Evolutionary conservation across 2,329 filamentous ascomycete genomes (phyloP).

Genomic region (Sarocladium strictum): DNA sequence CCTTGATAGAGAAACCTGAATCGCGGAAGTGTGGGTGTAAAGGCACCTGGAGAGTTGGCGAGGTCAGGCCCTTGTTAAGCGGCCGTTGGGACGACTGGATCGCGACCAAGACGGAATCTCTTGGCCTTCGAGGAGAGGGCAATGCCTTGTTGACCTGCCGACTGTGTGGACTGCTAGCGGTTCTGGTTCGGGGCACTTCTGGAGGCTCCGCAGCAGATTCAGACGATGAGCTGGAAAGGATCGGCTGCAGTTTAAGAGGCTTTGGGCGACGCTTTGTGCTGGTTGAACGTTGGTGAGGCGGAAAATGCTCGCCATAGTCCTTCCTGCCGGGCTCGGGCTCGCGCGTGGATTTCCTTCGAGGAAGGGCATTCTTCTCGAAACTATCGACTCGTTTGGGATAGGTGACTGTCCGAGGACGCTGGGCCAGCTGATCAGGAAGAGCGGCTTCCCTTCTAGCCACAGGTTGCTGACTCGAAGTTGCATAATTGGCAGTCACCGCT

Average conservation of each 20-base stretch:
- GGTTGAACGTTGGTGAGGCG: no score
- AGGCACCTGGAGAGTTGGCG: neutral
- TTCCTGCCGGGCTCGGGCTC: neutral
- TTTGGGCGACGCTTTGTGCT: conserved; percentile 1
- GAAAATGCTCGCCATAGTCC: neutral
- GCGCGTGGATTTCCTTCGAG: neutral
- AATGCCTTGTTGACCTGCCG: neutral
- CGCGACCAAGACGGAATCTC: neutral
- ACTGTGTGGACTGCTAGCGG: neutral
- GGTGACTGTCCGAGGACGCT: conserved; percentile 2
- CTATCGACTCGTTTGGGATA: conserved; percentile 2
- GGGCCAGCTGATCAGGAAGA: neutral
- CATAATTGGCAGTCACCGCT: conserved; percentile 30
- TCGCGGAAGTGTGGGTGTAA: neutral
- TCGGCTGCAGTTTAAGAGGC: neutral
- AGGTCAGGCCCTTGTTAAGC: neutral
- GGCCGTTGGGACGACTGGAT: neutral
- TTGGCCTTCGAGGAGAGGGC: neutral
- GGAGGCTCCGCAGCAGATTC: neutral
- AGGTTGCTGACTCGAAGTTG: neutral
- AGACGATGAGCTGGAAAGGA: neutral
- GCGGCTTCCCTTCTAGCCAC: neutral
- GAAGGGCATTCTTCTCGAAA: neutral
- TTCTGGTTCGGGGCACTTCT: neutral
- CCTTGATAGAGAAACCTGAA: neutral